phyloP scores from a whole-genome alignment of 2,329 filamentous ascomycete species.

The Delphinella strobiligena region DNA sequence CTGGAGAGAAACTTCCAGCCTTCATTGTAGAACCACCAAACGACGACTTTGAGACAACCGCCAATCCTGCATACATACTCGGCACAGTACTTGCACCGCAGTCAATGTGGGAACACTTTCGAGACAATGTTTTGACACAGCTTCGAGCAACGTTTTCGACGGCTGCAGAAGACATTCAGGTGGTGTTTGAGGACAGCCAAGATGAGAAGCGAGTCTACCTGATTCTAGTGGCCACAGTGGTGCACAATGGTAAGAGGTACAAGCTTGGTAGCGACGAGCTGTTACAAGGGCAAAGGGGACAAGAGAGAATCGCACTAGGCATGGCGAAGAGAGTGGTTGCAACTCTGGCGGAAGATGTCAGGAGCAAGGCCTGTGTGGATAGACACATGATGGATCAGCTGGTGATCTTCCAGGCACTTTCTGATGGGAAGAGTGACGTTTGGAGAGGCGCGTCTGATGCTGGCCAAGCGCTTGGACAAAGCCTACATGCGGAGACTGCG shows the following conservation, averaged over 20 bases:
- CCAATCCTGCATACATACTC: constrained; percentile 16
- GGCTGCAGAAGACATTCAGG: neutral
- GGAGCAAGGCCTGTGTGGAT: constrained; percentile 39
- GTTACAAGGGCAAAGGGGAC: constrained; percentile 22
- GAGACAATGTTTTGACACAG: constrained; percentile 2
- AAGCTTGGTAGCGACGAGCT: constrained; percentile 41
- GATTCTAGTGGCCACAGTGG: constrained; percentile 39
- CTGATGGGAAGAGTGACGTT: constrained; percentile 28
- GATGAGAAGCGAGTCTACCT: constrained; percentile 33
- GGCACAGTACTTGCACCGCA: constrained; percentile 28
- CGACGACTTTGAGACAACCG: constrained; percentile 9
- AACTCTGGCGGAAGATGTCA: constrained; percentile 34
- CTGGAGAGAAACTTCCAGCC: constrained; percentile 16
- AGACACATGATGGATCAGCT: constrained; percentile 46
- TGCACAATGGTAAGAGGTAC: constrained; percentile 29
- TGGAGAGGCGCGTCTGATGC: constrained; percentile 10
- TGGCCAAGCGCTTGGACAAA: constrained; percentile 19
- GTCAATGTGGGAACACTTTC: constrained; percentile 16
- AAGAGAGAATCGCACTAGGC: constrained; percentile 10
- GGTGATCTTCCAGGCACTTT: constrained; percentile 47
- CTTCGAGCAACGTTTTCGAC: constrained; percentile 6
- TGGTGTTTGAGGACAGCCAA: constrained; percentile 12
- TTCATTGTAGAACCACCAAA: constrained; percentile 23
- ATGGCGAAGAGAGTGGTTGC: constrained; percentile 33
- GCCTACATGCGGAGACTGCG: constrained; percentile 34